phyloP scores from a whole-genome alignment of 345 rosid genomes.

The Eucalyptus microcorys region DNA sequence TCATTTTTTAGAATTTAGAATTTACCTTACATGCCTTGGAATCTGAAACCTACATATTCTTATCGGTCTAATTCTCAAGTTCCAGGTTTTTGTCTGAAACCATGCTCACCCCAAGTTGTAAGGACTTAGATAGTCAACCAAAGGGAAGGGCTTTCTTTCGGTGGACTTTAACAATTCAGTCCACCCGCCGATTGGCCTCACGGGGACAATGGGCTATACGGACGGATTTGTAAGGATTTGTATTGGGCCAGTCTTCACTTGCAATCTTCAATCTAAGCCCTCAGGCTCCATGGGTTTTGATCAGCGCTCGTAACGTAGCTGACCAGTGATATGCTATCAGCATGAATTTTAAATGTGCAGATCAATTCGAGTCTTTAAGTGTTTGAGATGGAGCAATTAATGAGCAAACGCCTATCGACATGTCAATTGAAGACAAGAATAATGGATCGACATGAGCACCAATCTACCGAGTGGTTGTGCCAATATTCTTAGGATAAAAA shows the following conservation, averaged over 20 bases:
- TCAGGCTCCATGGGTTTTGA: neutral
- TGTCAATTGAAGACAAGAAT: neutral
- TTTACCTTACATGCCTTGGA: too few species aligned
- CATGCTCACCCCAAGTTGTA: neutral
- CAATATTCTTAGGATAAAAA: neutral
- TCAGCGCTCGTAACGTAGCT: neutral
- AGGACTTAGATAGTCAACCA: neutral
- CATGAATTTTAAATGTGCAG: neutral
- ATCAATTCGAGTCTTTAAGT: neutral
- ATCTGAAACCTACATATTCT: fast-evolving
- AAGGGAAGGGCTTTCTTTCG: neutral
- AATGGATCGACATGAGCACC: neutral
- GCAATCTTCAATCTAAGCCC: neutral
- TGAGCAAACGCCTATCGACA: neutral
- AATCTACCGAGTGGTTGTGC: neutral
- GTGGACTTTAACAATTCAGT: neutral
- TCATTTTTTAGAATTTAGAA: too few species aligned
- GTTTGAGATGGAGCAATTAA: neutral
- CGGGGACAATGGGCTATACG: neutral
- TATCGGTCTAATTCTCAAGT: fast-evolving
- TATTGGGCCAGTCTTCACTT: neutral
- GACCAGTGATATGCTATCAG: neutral
- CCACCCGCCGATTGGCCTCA: neutral
- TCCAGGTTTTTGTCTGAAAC: fast-evolving
- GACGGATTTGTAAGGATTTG: neutral